Base-by-base conservation (phyloP, 1,284 basidiomycete species). In the Cryptococcus floricola region DNA sequence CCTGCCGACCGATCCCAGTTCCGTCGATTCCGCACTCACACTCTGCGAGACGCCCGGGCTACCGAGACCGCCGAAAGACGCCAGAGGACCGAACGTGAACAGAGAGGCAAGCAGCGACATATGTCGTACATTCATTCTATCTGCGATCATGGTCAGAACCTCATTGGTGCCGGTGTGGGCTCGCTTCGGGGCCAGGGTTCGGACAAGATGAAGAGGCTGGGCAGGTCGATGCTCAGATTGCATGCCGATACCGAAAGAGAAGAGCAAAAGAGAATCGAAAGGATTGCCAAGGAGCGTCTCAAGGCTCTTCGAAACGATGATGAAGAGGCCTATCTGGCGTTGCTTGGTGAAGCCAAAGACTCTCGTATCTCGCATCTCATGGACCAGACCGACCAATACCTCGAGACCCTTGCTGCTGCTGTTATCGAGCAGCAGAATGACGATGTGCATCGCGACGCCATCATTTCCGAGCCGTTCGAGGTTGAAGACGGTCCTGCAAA, bases 301-400 rank as follows among this genome's bases (percentile, higher is more conserved):
- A 94, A 92, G 80, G 96, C 96, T 19, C 85, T 98, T 64, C 94
- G 95, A 80, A 90, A 90, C 43, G 94, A 98, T 74, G 95, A 99
- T 81, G 96, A 99, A 80, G 96, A 98, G 77, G 95, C 92, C 18
- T 99, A 99, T 77, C 88, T 98, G 83, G 95, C 94, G 75, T 88
- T 99, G 67, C 94, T 99, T 69, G 96, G 98, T 77, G 97, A 95
- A 39, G 96, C 95, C 61, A 99, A 98, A 78, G 96, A 98, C 70
- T 98, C 95, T 14, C 89, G 96, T 80, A 98, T 99, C 78, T 96
- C 94, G 0, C 96, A 98, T 77, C 81, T 98, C 28, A 80, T 98
- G 58, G 83, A 88, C 50, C 95, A 98, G 80, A 99, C 96, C 14
- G 95, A 98, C 69, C 77, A 86, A 1, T 99, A 95, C 78, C 85